Base-by-base conservation (phyloP, 1,139 yeast species). In the Arxiozyma telluris region DNA sequence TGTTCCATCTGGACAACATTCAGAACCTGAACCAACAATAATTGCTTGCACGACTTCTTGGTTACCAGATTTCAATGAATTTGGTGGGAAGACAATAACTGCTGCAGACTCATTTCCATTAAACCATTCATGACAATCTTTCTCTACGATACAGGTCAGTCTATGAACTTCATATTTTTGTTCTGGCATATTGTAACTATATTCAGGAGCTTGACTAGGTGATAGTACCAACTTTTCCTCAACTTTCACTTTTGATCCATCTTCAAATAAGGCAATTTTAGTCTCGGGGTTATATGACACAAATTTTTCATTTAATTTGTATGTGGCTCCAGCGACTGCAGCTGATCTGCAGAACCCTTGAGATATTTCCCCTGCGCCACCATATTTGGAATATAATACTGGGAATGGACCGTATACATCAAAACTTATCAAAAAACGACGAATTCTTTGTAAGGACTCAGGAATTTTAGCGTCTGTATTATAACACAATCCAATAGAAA, bases 281-380 rank as follows among this genome's bases (percentile, higher is more conserved):
- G 80, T 73, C 44, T 70, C 71, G 27, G 85, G 82, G 68, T 90
- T 93, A 68, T 76, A 86, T 49, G 81, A 81, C 9, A 74, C 73
- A 55, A 90, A 71, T 50, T 76, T 71, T 21, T 94, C 84, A 66
- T 84, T 82, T 55, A 93, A 76, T 71, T 90, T 90, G 72, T 91
- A 93, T 44, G 95, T 88, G 55, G 97, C 87, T 56, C 98, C 98
- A 38, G 95, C 98, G 58, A 93, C 98, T 17, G 99, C 98, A 5
- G 98, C 98, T 56, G 96, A 86, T 61, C 99, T 80, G 71, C 98
- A 91, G 69, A 93, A 93, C 1, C 97, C 99, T 73, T 93, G 99
- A 8, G 96, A 84, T 41, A 93, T 76, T 71, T 93, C 99, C 50
- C 98, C 97, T 0, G 96, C 94, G 2, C 96, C 95, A 55, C 98